phyloP scores from a whole-genome alignment of 805 yeast species.

The Suhomyces tanzawaensis region DNA sequence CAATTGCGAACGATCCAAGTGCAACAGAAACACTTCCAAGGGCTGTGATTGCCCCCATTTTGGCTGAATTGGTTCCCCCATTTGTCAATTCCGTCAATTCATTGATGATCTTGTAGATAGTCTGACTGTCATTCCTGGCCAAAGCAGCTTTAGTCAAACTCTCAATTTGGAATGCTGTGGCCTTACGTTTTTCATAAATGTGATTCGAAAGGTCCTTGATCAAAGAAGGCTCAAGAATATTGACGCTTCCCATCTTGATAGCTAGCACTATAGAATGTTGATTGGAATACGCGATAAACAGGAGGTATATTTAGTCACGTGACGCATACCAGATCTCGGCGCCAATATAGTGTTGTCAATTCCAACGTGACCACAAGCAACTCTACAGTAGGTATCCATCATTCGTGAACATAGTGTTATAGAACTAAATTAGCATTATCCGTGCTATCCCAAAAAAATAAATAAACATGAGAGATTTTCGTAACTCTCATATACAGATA shows the following conservation, averaged over 20 bases:
- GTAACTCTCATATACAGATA: no score
- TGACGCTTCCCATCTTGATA: slow-evolving; percentile 5
- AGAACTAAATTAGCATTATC: no score
- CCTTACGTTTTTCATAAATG: slow-evolving; percentile 46
- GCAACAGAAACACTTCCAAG: slow-evolving; percentile 96
- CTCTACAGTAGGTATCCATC: no score
- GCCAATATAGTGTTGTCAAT: no score
- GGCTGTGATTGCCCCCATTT: slow-evolving; percentile 95
- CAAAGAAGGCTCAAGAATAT: slow-evolving; percentile 33
- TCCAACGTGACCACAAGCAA: no score
- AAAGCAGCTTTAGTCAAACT: slow-evolving; percentile 69
- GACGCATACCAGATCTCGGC: not conserved
- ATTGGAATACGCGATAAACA: slow-evolving; percentile 2
- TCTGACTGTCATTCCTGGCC: slow-evolving; percentile 56
- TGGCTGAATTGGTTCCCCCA: slow-evolving; percentile 65
- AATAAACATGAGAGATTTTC: no score
- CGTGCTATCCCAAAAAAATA: no score
- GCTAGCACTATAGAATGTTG: slow-evolving; percentile 2
- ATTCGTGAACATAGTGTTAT: no score
- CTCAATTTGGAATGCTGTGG: slow-evolving; percentile 64
- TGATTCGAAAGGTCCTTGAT: slow-evolving; percentile 45
- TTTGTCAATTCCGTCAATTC: slow-evolving; percentile 77
- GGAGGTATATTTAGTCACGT: not conserved
- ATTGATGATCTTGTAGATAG: slow-evolving; percentile 60
- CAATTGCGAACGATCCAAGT: slow-evolving; percentile 78